Base-by-base conservation (phyloP, 768 basidiomycete genomes). In the Agaricus subrufescens region DNA sequence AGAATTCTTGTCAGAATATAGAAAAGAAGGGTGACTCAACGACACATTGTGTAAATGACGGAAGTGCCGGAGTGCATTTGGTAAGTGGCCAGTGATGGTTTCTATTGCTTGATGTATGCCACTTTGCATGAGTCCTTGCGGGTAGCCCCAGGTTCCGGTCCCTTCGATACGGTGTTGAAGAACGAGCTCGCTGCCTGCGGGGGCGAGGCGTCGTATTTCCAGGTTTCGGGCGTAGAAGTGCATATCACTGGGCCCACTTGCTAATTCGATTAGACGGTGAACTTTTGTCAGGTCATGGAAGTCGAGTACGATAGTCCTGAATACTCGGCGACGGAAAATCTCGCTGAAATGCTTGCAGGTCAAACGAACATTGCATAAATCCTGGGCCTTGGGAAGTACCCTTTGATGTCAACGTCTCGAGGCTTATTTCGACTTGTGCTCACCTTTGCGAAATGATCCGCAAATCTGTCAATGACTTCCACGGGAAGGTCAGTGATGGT, bases 191-290 rank as follows among this genome's bases (percentile, higher is more conserved):
- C 1, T 44, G 26, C 29, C 15, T 14, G 27, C 43, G 11, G 52
- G 52, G 9, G 52, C 52, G 25, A 52, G 52, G 14, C 52, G 45
- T 25, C 31, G 23, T 7, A 52, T 52, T 31, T 44, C 45, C 45
- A 54, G n/a, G 12, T 23, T 46, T 25, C 37, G 37, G 8, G 45
- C 52, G 10, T 23, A 46, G 2, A 27, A 8, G 40, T 54, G 52
- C 9, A 46, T 19, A 15, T n/a, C 19, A 26, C 8, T 39, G 30
- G 30, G 45, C n/a, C 45, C 37, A 46, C 30, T 12, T 3, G 34
- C 52, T 37, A 54, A 29, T 10, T 15, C 23, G 25, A 46, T 46
- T 6, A 54, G 45, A 19, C 25, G 2, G 3, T 15, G 44, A 19
- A 19, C 27, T 10, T 39, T 54, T 27, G 27, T 46, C 12, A 44